Conservation (phyloP, 2,329 filamentous ascomycete genomes). For the Fusarium concolor region DNA sequence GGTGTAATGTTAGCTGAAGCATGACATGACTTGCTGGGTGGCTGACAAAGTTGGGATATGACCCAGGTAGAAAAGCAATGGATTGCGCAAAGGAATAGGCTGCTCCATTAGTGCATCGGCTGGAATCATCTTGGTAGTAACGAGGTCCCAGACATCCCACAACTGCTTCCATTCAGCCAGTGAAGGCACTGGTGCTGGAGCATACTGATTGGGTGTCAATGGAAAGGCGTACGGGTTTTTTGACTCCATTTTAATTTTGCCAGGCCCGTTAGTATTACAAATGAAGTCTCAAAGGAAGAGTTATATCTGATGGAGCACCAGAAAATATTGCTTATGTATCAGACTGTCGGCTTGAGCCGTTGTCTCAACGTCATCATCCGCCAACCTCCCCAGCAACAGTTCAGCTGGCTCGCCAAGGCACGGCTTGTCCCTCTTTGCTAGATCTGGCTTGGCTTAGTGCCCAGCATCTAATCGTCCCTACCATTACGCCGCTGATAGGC, state of each 20-base stretch:
- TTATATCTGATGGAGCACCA: no score
- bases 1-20: accelerated
- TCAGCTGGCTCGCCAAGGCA: not conserved
- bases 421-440: not conserved
- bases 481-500: not conserved
- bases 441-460: not conserved
- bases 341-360: not conserved
- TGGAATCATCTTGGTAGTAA: constrained; percentile 22
- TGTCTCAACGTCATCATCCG: not conserved
- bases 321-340: not conserved
- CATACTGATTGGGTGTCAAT: constrained; percentile 14
- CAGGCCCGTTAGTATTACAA: accelerated
- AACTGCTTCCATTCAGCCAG: constrained; percentile 32
- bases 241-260: not conserved
- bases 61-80: constrained; percentile 23
- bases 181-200: constrained; percentile 20
- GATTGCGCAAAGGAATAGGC: constrained; percentile 31
- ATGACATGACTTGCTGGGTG: accelerated
- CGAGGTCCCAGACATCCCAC: constrained; percentile 33
- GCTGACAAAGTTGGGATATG: constrained; percentile 36
- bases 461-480: not conserved
- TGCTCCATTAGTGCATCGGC: constrained; percentile 25
- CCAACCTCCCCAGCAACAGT: not conserved
- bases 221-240: constrained; percentile 20
- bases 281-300: accelerated